Evolutionary conservation across 2,329 filamentous ascomycete genomes (phyloP).

Genomic region (Zarea fungicola): DNA sequence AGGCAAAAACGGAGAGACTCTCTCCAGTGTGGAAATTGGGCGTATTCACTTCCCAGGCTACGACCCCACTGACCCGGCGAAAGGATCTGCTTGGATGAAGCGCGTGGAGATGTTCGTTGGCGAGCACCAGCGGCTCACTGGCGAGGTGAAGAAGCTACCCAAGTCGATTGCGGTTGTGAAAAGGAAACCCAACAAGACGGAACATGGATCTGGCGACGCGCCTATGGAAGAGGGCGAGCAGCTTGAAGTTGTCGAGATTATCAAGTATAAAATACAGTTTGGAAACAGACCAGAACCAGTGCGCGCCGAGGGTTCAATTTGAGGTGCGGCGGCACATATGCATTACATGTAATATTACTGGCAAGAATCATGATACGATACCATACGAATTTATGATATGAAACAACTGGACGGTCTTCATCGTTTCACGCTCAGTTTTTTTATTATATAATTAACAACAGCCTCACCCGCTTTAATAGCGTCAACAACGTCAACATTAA

Average conservation of each 20-base stretch:
- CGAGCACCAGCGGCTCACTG: constrained; percentile 79
- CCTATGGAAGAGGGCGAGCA: constrained; percentile 37
- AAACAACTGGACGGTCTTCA: too few species aligned
- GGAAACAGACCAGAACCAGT: constrained; percentile 81
- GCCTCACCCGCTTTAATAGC: too few species aligned
- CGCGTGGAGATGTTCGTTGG: constrained; percentile 83
- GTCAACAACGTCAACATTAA: too few species aligned
- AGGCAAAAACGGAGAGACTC: constrained; percentile 25
- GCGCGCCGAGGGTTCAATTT: constrained; percentile 38
- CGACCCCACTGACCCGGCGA: constrained; percentile 35
- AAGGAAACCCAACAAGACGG: constrained; percentile 40
- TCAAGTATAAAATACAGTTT: constrained; percentile 85
- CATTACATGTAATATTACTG: background rate
- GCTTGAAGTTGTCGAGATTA: constrained; percentile 80
- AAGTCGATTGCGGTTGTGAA: constrained; percentile 75
- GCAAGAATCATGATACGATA: too few species aligned
- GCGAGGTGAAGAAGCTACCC: constrained; percentile 82
- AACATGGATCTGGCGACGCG: constrained; percentile 38
- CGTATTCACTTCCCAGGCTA: constrained; percentile 76
- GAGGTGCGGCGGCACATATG: background rate
- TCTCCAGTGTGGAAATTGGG: constrained; percentile 48
- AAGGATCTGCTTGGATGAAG: constrained; percentile 76
- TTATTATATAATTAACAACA: too few species aligned
- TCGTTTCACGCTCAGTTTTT: too few species aligned
- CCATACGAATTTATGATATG: too few species aligned